Evolutionary conservation across 345 rosid genomes (phyloP), one percentile per base, ranked within the genome.

Genomic region (Pugionium cornutum): DNA sequence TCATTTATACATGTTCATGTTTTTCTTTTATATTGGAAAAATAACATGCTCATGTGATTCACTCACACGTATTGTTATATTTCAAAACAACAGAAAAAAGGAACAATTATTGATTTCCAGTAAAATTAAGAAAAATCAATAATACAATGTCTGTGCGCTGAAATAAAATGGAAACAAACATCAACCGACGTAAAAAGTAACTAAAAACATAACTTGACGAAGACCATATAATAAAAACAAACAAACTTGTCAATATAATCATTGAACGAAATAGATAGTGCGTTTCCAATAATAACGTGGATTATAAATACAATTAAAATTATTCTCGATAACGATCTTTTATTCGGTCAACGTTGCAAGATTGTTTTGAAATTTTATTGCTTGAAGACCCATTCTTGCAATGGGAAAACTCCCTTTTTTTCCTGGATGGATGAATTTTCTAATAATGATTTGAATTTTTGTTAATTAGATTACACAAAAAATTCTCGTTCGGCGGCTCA

Each of bases 401-500:
- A 33, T 10, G 43, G 39, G 50, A 59, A 52, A 18, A 11, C 53
- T 35, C n/a, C n/a, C n/a, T 4, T 10, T 58, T 31, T 27, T 1
- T 18, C 18, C 18, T 31, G 4, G 36, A n/a, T 60, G 7, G 6
- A 52, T 7, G 29, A 32, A 32, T 43, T 3, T 27, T 42, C 52
- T 51, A 60, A 51, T 5, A 10, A 25, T 9, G 8, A 39, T 50
- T 28, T 5, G 3, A 3, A 8, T 7, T 28, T 28, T 4, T 56
- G 9, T 4, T 9, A 4, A 28, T 27, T 7, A 46, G 25, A 7
- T 4, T 46, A 30, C 33, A 37, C 27, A 30, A 31, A 56, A 37
- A 1, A 4, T 39, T 68, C 60, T 68, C 9, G 3, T 59, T 42
- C 5, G 73, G 66, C 59, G 68, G 69, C 60, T 64, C 41, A 36